These are phyloP conservation scores for Amanita inopinata DNA, from an alignment of 768 basidiomycete genomes.

Conservation along the genomic window DNA sequence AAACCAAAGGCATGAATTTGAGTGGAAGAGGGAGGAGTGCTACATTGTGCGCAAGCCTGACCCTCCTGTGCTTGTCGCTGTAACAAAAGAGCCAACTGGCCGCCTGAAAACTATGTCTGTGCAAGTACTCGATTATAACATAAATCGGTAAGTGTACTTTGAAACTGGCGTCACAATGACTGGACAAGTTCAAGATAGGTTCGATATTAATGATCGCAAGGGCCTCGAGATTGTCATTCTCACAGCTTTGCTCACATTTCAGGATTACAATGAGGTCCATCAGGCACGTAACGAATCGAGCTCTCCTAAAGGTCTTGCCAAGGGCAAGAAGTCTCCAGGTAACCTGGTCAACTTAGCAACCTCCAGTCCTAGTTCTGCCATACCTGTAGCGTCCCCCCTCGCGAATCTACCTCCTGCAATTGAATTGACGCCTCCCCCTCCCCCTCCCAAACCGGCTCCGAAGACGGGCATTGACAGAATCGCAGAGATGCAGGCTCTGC, in stretches of 20 bases:
- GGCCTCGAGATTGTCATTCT: slow-evolving; percentile 78
- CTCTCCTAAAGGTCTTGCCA: slow-evolving; percentile 4
- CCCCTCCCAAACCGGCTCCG: slow-evolving; percentile 53
- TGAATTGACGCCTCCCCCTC: slow-evolving; percentile 27
- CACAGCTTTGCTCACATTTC: slow-evolving; percentile 68
- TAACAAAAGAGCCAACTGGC: slow-evolving; percentile 68
- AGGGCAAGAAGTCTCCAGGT: not conserved
- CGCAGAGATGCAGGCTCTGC: slow-evolving; percentile 56
- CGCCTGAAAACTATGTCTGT: slow-evolving; percentile 53
- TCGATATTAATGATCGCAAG: slow-evolving; percentile 79
- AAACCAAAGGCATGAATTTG: slow-evolving; percentile 59
- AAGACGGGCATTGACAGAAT: slow-evolving; percentile 62
- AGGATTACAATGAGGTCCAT: slow-evolving; percentile 54
- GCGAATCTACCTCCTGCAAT: slow-evolving; percentile 11
- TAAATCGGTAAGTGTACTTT: slow-evolving; percentile 46
- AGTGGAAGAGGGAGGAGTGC: slow-evolving; percentile 81
- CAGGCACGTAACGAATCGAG: slow-evolving; percentile 23
- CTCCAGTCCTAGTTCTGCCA: slow-evolving; percentile 7
- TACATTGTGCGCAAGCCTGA: slow-evolving; percentile 80
- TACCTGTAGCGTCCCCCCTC: slow-evolving; percentile 10
- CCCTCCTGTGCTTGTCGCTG: slow-evolving; percentile 75
- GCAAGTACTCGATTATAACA: slow-evolving; percentile 79
- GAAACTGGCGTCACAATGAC: not conserved
- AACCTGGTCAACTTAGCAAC: not conserved
- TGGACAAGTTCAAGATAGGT: slow-evolving; percentile 30